These are phyloP conservation scores for Aspergillus sp. DNA, from an alignment of 2,329 filamentous ascomycete genomes.

Conservation along the genomic window DNA sequence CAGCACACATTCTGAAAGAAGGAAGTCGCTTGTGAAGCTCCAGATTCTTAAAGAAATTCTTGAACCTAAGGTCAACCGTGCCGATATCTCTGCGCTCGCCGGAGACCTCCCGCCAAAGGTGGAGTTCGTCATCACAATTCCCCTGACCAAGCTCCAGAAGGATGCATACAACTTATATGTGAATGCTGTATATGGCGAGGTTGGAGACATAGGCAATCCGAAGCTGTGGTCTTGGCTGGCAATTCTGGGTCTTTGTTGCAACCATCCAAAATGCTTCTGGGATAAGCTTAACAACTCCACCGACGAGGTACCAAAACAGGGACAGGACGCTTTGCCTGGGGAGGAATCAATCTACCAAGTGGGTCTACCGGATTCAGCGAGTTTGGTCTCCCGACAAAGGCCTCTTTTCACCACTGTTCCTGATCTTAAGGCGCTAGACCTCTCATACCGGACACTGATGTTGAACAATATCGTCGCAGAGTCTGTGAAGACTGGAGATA, in stretches of 20 bases:
- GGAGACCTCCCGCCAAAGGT: slow-evolving; percentile 65
- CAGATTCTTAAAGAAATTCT: slow-evolving; percentile 65
- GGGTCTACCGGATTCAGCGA: slow-evolving; percentile 26
- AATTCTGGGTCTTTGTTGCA: slow-evolving; percentile 49
- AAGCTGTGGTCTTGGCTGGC: slow-evolving; percentile 51
- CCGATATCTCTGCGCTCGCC: slow-evolving; percentile 61
- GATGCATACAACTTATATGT: slow-evolving; percentile 55
- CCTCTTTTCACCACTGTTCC: slow-evolving; percentile 23
- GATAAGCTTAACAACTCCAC: slow-evolving; percentile 42
- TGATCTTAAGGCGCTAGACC: slow-evolving; percentile 36
- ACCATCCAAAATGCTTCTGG: slow-evolving; percentile 51
- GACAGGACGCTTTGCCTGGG: slow-evolving; percentile 10
- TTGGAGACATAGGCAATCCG: slow-evolving; percentile 31
- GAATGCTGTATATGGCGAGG: slow-evolving; percentile 27
- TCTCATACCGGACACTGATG: slow-evolving; percentile 64
- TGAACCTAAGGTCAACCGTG: slow-evolving; percentile 69
- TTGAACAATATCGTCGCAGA: slow-evolving; percentile 64
- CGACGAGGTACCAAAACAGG: slow-evolving; percentile 13
- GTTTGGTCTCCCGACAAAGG: slow-evolving; percentile 27
- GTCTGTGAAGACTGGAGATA: slow-evolving; percentile 58
- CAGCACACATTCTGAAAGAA: slow-evolving; percentile 50
- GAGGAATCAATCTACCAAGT: slow-evolving; percentile 31
- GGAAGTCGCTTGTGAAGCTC: slow-evolving; percentile 59
- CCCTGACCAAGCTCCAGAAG: slow-evolving; percentile 60
- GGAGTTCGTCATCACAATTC: slow-evolving; percentile 73